Evolutionary conservation across 208 protist genomes (phyloP).

Genomic region (Leishmania martiniquensis): DNA sequence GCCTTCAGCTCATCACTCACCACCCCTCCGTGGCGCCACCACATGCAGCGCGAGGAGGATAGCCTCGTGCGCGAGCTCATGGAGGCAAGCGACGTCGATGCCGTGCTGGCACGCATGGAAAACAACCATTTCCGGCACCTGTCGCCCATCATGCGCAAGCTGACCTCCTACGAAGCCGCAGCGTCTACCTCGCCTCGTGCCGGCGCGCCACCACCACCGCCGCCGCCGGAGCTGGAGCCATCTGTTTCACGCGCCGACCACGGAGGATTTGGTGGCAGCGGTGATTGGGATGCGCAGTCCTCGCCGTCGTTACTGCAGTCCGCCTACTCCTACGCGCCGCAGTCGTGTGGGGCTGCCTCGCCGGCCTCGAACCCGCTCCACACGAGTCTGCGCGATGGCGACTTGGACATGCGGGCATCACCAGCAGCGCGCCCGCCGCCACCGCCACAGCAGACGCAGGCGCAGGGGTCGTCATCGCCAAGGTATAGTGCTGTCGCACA

Average conservation of each 20-base stretch:
- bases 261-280: neutral
- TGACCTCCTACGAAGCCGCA: conserved; percentile 39
- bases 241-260: neutral
- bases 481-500: neutral
- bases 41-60: conserved; percentile 55
- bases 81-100: conserved; percentile 67
- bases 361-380: neutral
- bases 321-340: neutral
- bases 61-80: conserved; percentile 79
- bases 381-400: neutral
- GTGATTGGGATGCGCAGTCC: neutral
- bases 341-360: neutral
- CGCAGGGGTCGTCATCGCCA: neutral
- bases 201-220: conserved; percentile 4
- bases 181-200: conserved; percentile 1
- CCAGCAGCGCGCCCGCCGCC: conserved; percentile 16
- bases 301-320: neutral
- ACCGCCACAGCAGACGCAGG: conserved; percentile 13
- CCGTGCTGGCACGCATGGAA: conserved; percentile 69
- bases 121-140: conserved; percentile 47
- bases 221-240: conserved; percentile 11
- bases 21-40: conserved; percentile 28
- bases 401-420: neutral
- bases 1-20: neutral
- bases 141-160: conserved; percentile 38